Evolutionary conservation across 2,329 filamentous ascomycete species (phyloP).

Genomic region (Thielaviopsis ethacetica): DNA sequence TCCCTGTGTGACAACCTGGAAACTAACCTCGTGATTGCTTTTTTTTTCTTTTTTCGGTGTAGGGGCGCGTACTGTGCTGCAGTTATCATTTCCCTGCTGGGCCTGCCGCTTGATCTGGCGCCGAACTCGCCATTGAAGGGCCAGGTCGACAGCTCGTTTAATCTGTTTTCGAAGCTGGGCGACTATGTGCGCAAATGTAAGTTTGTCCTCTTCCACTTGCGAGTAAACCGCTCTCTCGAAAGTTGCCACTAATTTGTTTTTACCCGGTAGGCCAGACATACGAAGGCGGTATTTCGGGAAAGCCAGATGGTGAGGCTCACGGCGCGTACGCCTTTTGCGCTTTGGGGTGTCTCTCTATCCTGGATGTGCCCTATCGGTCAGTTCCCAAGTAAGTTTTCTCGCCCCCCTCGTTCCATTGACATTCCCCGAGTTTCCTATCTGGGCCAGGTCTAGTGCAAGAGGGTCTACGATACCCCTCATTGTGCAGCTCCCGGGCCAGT

Average conservation of each 20-base stretch:
- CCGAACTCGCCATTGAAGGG: constrained; percentile 5
- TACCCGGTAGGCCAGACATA: constrained; percentile 61
- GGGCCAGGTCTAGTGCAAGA: no score
- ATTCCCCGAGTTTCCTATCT: no score
- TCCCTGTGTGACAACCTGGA: background rate
- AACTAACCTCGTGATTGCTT: background rate
- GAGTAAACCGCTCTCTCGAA: background rate
- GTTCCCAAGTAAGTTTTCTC: constrained; percentile 46
- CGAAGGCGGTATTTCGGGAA: constrained; percentile 81
- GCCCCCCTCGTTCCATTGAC: constrained; percentile 6
- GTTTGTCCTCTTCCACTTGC: constrained; percentile 18
- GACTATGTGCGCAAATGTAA: constrained; percentile 70
- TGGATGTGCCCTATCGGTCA: constrained; percentile 61
- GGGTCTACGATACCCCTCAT: no score
- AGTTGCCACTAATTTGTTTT: background rate
- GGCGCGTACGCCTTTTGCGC: constrained; percentile 95
- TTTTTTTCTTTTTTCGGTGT: background rate
- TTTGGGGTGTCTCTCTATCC: constrained; percentile 70
- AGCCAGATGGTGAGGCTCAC: constrained; percentile 80
- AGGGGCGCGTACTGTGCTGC: constrained; percentile 81
- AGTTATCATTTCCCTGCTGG: constrained; percentile 66
- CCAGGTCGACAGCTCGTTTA: constrained; percentile 7
- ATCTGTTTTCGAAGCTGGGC: constrained; percentile 31
- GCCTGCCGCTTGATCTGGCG: constrained; percentile 59
- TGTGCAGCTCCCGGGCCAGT: constrained; percentile 16